Conservation (phyloP, 164 flowering plant species). For the Piper longum region DNA sequence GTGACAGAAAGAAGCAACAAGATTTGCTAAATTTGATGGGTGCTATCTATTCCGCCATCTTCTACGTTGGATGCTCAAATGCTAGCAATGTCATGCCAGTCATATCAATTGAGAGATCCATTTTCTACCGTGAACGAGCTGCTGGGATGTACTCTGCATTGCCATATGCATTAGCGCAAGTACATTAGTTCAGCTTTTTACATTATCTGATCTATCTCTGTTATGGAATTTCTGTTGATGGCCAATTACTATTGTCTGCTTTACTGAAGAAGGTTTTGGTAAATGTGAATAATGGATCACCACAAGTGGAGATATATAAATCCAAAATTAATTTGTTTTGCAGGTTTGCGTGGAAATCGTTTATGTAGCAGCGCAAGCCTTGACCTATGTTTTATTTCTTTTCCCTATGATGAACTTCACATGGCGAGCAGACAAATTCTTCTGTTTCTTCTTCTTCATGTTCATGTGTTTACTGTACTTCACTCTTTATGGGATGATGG, state of each 20-base stretch:
- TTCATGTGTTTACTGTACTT: slow-evolving; percentile 37
- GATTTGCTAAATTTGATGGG: slow-evolving; percentile 42
- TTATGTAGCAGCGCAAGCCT: slow-evolving; percentile 33
- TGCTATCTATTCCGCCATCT: slow-evolving; percentile 34
- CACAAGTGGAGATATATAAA: too few species aligned
- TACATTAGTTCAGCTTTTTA: slow-evolving; percentile 2
- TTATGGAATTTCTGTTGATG: too few species aligned
- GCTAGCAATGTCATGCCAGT: slow-evolving; percentile 33
- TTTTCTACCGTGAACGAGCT: slow-evolving; percentile 53
- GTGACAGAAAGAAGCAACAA: slow-evolving; percentile 33
- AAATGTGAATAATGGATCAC: too few species aligned
- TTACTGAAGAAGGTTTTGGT: neutral
- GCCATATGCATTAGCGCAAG: slow-evolving; percentile 43
- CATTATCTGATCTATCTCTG: too few species aligned
- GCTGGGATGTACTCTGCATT: slow-evolving; percentile 48
- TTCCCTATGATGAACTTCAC: slow-evolving; percentile 45
- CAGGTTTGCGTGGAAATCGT: slow-evolving; percentile 45
- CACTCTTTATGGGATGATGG: slow-evolving; percentile 45
- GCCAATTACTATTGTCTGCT: too few species aligned
- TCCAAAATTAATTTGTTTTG: slow-evolving; percentile 1
- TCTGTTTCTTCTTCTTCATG: slow-evolving; percentile 39
- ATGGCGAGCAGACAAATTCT: slow-evolving; percentile 25
- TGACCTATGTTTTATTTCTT: slow-evolving; percentile 29
- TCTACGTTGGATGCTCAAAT: slow-evolving; percentile 41
- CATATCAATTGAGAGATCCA: slow-evolving; percentile 46